Evolutionary conservation across 352 stramenopile species (phyloP).

Genomic region (Peronosclerospora sorghi): DNA sequence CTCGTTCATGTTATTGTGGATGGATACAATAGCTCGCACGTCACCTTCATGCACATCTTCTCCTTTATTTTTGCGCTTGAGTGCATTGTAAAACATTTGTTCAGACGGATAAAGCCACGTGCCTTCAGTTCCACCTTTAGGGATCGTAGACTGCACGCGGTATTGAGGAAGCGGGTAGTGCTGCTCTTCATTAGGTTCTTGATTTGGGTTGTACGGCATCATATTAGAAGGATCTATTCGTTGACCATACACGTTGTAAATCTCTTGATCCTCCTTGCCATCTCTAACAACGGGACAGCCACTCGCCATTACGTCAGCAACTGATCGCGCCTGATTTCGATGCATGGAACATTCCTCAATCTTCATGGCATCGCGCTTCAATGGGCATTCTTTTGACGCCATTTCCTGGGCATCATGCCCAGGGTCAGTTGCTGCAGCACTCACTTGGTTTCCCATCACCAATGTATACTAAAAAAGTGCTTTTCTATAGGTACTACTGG

Average conservation of each 20-base stretch:
- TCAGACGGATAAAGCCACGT: conserved; percentile 98
- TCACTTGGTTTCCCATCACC: conserved; percentile 60
- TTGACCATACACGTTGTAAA: conserved; percentile 98
- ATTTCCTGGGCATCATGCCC: conserved; percentile 28
- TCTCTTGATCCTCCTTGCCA: conserved; percentile 27
- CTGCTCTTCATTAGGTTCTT: conserved; percentile 88
- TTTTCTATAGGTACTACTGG: too few species aligned
- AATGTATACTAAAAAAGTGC: not conserved
- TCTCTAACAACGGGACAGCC: conserved; percentile 51
- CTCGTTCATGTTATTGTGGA: conserved; percentile 99
- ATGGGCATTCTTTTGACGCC: conserved; percentile 33
- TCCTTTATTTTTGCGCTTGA: conserved; percentile 95
- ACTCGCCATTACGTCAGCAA: conserved; percentile 17
- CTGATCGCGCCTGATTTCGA: conserved; percentile 29
- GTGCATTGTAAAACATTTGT: conserved; percentile 99
- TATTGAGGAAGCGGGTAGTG: conserved; percentile 84
- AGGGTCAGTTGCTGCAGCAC: conserved; percentile 17
- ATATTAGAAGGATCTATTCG: conserved; percentile 96
- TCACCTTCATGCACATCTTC: conserved; percentile 92
- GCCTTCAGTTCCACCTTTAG: conserved; percentile 88
- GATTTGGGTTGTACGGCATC: conserved; percentile 95
- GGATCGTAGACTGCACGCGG: conserved; percentile 92
- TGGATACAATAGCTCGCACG: conserved; percentile 92
- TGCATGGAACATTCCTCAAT: conserved; percentile 56
- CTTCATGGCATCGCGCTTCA: conserved; percentile 36